phyloP scores from a whole-genome alignment of 441 rosid genomes.

The Kokia cookei region DNA sequence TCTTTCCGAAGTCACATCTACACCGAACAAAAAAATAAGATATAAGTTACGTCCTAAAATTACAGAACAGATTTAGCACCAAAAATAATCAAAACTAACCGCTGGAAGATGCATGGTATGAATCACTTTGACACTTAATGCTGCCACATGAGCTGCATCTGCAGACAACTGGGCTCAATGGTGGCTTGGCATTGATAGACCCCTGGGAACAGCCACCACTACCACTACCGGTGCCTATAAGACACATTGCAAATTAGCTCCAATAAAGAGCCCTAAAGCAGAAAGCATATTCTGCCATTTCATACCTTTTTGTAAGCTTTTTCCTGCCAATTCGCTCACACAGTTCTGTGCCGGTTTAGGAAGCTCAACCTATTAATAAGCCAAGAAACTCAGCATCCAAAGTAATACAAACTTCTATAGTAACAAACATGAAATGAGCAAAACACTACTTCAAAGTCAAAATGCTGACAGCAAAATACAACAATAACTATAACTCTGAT shows the following conservation, averaged over 20 bases:
- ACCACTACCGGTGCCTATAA: slow-evolving; percentile 38
- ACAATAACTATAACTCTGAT: not conserved
- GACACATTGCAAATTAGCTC: slow-evolving; percentile 40
- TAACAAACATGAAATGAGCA: not conserved
- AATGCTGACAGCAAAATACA: not conserved
- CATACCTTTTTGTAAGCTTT: slow-evolving; percentile 55
- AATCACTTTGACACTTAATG: slow-evolving; percentile 37
- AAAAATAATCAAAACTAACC: slow-evolving; percentile 14
- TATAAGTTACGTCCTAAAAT: not conserved
- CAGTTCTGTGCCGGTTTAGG: slow-evolving; percentile 26
- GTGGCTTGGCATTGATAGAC: slow-evolving; percentile 23
- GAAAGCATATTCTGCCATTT: slow-evolving; percentile 25
- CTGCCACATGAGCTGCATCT: slow-evolving; percentile 47
- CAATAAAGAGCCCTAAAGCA: slow-evolving; percentile 31
- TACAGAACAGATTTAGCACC: not conserved
- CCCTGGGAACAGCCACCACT: slow-evolving; percentile 19
- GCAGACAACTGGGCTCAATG: slow-evolving; percentile 19
- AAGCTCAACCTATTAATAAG: slow-evolving; percentile 33
- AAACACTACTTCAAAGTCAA: not conserved
- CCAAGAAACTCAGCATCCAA: slow-evolving; percentile 8
- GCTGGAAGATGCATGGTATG: slow-evolving; percentile 33
- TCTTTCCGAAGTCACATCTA: slow-evolving; percentile 43
- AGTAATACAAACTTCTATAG: not conserved
- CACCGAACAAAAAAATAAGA: not conserved
- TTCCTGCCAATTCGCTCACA: slow-evolving; percentile 15